phyloP scores from a whole-genome alignment of 352 stramenopile genomes.

The Phytophthora megakarya region DNA sequence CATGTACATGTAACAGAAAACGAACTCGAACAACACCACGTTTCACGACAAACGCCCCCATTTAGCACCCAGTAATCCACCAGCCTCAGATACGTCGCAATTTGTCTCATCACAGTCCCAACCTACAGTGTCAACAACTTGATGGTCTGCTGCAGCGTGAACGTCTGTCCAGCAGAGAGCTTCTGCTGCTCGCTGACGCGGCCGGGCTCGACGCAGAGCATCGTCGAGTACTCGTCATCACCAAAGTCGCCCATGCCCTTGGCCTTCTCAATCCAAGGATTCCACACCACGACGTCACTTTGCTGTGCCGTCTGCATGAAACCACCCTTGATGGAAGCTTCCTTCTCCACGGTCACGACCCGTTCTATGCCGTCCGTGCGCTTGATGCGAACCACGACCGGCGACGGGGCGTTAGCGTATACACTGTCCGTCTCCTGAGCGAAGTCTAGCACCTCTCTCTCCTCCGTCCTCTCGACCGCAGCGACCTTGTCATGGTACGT shows the following conservation, averaged over 20 bases:
- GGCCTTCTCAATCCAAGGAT: constrained; percentile 94
- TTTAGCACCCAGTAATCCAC: constrained; percentile 22
- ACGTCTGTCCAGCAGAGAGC: constrained; percentile 57
- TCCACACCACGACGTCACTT: constrained; percentile 93
- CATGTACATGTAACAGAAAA: no score
- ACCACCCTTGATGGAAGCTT: constrained; percentile 58
- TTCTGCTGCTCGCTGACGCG: constrained; percentile 73
- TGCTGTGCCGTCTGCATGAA: constrained; percentile 34
- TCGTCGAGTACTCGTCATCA: constrained; percentile 93
- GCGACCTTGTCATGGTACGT: constrained; percentile 91
- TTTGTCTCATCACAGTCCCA: neutral
- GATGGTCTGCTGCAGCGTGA: constrained; percentile 73
- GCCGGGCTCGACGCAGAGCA: constrained; percentile 97
- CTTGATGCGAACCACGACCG: constrained; percentile 72
- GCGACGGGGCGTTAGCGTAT: constrained; percentile 74
- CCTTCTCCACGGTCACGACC: constrained; percentile 80
- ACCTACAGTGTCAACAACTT: constrained; percentile 58
- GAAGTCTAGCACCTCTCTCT: constrained; percentile 66
- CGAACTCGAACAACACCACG: constrained; percentile 5
- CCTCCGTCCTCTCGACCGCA: constrained; percentile 59
- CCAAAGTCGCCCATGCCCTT: constrained; percentile 94
- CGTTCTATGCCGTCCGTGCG: constrained; percentile 48
- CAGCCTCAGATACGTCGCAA: neutral
- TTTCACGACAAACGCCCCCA: constrained; percentile 26
- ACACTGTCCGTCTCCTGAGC: constrained; percentile 89